Percentiles rank a stretch among this genome's conserved stretches.
These are phyloP conservation scores for Phytophthora tubulina DNA, from an alignment of 352 stramenopile species.

Conservation along the genomic window DNA sequence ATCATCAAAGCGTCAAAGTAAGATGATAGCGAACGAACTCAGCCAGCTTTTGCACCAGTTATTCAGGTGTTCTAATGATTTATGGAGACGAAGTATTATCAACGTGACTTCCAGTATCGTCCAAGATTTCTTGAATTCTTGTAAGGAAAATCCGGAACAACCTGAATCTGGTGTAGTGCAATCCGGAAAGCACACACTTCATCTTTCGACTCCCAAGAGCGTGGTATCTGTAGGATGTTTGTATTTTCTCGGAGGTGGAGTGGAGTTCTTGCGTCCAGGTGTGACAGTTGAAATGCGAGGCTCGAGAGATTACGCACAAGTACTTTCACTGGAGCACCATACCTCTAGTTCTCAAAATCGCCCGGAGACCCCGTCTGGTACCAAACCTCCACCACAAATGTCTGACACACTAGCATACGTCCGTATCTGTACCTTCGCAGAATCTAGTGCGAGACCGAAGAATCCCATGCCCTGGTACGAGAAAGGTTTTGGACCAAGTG, in stretches of 20 bases:
- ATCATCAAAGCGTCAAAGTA: constrained; percentile 32
- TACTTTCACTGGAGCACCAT: constrained; percentile 41
- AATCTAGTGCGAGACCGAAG: not conserved
- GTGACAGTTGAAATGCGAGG: constrained; percentile 42
- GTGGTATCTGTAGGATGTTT: constrained; percentile 46
- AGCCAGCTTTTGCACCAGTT: constrained; percentile 35
- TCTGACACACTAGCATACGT: no score
- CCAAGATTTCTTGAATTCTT: not conserved
- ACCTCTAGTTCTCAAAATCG: not conserved
- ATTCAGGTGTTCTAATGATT: constrained; percentile 16
- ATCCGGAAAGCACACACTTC: constrained; percentile 38
- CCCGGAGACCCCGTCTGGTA: not conserved
- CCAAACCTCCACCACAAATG: constrained; percentile 5
- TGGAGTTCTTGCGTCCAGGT: constrained; percentile 53
- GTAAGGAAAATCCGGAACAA: not conserved
- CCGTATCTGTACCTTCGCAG: no score
- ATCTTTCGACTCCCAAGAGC: constrained; percentile 13
- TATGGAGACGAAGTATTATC: constrained; percentile 35
- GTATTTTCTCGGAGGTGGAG: constrained; percentile 43
- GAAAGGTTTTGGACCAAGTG: constrained; percentile 21
- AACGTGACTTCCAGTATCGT: constrained; percentile 10
- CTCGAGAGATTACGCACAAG: constrained; percentile 41
- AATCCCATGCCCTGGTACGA: constrained; percentile 23
- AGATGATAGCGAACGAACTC: constrained; percentile 47
- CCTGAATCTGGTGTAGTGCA: constrained; percentile 6